Evolutionary conservation across 345 rosid species (phyloP).

Genomic region (Arabis alpina): DNA sequence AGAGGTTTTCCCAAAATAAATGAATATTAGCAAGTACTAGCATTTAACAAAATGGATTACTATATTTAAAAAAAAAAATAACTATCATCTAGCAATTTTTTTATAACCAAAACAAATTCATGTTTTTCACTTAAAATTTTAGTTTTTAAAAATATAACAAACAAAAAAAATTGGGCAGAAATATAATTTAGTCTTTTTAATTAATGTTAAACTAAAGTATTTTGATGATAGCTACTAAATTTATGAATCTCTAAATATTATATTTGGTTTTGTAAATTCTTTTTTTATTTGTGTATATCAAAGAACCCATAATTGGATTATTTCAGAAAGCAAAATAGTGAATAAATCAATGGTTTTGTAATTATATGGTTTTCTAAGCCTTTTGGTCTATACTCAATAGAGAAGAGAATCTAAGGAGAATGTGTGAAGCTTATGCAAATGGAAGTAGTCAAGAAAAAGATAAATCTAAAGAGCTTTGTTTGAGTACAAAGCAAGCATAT

Average conservation of each 20-base stretch:
- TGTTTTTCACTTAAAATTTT: not conserved
- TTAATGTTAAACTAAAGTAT: not conserved
- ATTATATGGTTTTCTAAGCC: not conserved
- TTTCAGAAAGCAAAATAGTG: not conserved
- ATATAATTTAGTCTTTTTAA: too few species aligned
- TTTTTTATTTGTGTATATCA: not conserved
- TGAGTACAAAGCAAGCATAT: conserved; percentile 92
- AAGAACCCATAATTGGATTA: not conserved
- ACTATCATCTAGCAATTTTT: too few species aligned
- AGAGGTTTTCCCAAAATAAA: conserved; percentile 8
- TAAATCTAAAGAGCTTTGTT: conserved; percentile 48
- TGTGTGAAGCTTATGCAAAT: conserved; percentile 46
- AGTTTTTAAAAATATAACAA: too few species aligned
- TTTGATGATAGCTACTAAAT: not conserved
- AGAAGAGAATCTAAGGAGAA: conserved; percentile 37
- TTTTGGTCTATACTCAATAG: not conserved
- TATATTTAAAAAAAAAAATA: too few species aligned
- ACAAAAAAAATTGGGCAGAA: too few species aligned
- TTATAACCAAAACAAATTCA: not conserved
- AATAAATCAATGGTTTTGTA: not conserved
- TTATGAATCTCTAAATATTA: not conserved
- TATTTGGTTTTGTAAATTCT: not conserved
- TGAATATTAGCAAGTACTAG: not conserved
- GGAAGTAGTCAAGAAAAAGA: conserved; percentile 34
- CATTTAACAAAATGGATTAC: too few species aligned